Evolutionary conservation across 345 rosid species (phyloP), one percentile per base, ranked within the genome.

Genomic region (Hibiscus tridactylites): DNA sequence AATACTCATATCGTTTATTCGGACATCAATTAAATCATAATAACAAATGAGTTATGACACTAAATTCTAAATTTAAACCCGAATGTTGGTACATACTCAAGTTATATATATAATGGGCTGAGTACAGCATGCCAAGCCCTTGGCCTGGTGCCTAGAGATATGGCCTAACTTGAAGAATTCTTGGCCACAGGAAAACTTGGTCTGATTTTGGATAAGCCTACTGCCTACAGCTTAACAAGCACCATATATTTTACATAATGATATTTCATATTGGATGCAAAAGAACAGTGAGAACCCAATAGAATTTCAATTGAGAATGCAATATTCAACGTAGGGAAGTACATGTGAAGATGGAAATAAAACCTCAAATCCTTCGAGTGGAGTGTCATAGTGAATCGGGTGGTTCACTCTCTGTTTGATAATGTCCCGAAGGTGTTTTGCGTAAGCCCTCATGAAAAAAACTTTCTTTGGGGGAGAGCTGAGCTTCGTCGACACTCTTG

Each of bases 361-460:
- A 12, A 90, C 98, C 96, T 88, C 88, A 77, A 91, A 88, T 39
- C 92, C 95, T 75, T 82, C 35, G 52, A 91, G 93, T 28, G 98
- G 98, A 50, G 90, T 85, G 74, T 94, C 88, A 35, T 85, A 94
- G 74, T 86, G 93, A 61, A 82, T 26, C 4, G 96, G 93, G 80
- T 91, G 98, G 80, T 90, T 87, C 63, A 94, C 90, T 79, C 90
- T 76, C 72, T 86, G 84, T 81, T 83, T 88, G 74, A 94, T 90
- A 76, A 87, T 85, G 29, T 85, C 85, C 35, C 90, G 75, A 8
- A 91, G 88, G 66, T 90, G 88, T 67, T 80, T 80, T 3, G 96
- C 83, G 39, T 94, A 91, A 71, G 90, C 77, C 16, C 90, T 83
- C 96, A 94, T 90, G 82, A 94, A 90, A 78, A 90, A 83, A 0